Percentiles rank a stretch among this genome's conserved stretches.
Evolutionary conservation across 2,329 filamentous ascomycete genomes (phyloP).

Genomic region (Aspergillus transmontanensis): DNA sequence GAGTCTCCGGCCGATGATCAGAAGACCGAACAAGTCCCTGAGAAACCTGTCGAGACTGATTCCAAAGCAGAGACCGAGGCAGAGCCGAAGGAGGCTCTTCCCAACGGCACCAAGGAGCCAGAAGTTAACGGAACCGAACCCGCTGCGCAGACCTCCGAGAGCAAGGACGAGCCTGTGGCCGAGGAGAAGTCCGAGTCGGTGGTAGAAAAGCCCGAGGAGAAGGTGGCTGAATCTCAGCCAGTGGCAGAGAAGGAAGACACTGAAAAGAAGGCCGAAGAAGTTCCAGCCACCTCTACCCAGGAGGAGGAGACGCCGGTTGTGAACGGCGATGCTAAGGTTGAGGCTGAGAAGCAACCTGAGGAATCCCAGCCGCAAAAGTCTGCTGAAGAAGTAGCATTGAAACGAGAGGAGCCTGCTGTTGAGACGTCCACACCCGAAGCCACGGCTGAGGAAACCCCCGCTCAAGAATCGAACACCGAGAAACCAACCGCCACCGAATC

Average conservation of each 20-base stretch:
- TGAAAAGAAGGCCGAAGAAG: conserved; percentile 8
- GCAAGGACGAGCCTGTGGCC: conserved; percentile 3
- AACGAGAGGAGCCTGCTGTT: conserved; percentile 9
- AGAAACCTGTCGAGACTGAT: conserved; percentile 6
- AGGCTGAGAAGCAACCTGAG: conserved; percentile 5
- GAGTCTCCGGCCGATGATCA: conserved; percentile 12
- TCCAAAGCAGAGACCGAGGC: conserved; percentile 6
- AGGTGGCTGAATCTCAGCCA: conserved; percentile 2
- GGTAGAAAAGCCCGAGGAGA: conserved; percentile 6
- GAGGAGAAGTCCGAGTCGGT: conserved; percentile 4
- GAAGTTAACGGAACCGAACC: conserved; percentile 17
- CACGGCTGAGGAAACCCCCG: conserved; percentile 3
- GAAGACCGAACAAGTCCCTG: conserved; percentile 8
- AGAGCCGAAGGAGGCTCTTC: conserved; percentile 6
- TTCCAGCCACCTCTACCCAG: background rate
- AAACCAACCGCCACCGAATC: background rate
- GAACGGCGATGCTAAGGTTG: conserved; percentile 4
- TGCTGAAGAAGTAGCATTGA: background rate
- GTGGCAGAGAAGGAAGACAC: background rate
- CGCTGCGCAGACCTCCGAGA: conserved; percentile 10
- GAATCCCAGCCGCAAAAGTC: conserved; percentile 11
- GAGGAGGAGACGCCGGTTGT: conserved; percentile 5
- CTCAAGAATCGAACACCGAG: background rate
- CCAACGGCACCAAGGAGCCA: conserved; percentile 9
- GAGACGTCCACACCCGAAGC: conserved; percentile 10